Base-by-base conservation (phyloP, 768 basidiomycete species). In the Xerocomus potaroensis region DNA sequence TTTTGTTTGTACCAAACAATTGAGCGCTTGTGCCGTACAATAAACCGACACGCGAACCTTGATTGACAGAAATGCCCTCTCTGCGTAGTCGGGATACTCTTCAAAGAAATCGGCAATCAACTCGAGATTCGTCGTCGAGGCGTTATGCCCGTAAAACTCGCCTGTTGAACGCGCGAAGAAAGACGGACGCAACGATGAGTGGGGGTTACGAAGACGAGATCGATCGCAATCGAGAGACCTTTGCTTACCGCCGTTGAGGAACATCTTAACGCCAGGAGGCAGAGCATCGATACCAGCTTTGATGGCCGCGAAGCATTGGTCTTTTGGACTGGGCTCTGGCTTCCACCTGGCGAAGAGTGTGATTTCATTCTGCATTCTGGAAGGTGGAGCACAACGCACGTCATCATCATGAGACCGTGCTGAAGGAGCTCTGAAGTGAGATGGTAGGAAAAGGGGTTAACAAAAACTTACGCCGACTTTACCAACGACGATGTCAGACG, bases 401-500 rank as follows among this genome's bases (percentile, higher is more conserved):
- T 82, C 72, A 82, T 75, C 65, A 74, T 62, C 80, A 81, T 81
- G 29, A 81, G 62, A 1, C 81, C 81, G 54, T 77, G 74, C 67
- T 62, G 19, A n/a, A 15, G 8, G 19, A 27, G 16, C 41, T 14
- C 14, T 14, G 9, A 16, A 30, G 21, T 43, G 19, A 44, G 46
- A 48, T 27, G 14, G 19, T 24, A 10, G 23, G 10, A 22, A 22
- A 8, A 26, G 43, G 22, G 19, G 10, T 15, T 12, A 16, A 8
- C 18, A 8, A 30, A 24, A 22, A 3, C 65, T 44, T 48, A 73
- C 72, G 15, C 61, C 72, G 27, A 69, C 60, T 50, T 68, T 67
- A 0, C 62, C 67, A 32, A 74, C 67, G 22, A 61, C 57, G 26
- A 70, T 33, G 30, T 63, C 45, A 3, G 65, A 63, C 22, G 68